phyloP scores from a whole-genome alignment of 352 stramenopile species.

The Phytophthora rubi region DNA sequence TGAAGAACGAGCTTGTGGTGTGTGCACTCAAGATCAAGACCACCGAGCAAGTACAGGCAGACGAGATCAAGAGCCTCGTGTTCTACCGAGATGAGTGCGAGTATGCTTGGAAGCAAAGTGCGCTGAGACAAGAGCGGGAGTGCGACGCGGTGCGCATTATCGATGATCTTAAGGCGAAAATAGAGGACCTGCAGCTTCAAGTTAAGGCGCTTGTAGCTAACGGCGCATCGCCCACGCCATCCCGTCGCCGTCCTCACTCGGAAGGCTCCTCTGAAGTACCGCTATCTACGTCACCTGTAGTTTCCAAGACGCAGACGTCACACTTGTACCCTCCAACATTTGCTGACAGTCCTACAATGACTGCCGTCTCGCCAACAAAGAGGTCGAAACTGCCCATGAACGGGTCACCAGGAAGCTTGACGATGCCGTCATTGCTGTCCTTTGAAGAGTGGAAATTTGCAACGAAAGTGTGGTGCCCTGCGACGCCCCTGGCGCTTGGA shows the following conservation, averaged over 20 bases:
- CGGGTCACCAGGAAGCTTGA: neutral
- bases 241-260: conserved; percentile 13
- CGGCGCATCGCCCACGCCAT: neutral
- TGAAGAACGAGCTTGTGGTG: conserved; percentile 74
- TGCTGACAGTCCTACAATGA: neutral
- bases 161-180: conserved; percentile 66
- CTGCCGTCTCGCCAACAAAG: conserved; percentile 11
- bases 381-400: conserved; percentile 4
- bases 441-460: conserved; percentile 72
- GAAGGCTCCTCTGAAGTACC: conserved; percentile 4
- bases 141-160: conserved; percentile 70
- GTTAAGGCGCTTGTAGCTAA: conserved; percentile 53
- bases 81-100: conserved; percentile 84
- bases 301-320: conserved; percentile 3
- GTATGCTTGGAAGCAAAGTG: conserved; percentile 64
- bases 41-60: conserved; percentile 64
- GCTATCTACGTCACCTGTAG: neutral
- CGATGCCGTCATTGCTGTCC: conserved; percentile 31
- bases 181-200: conserved; percentile 59
- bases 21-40: conserved; percentile 63
- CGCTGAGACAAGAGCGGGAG: conserved; percentile 64
- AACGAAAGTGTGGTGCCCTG: conserved; percentile 58
- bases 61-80: conserved; percentile 73
- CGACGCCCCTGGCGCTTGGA: conserved; percentile 21
- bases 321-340: neutral